Conservation (phyloP, 768 basidiomycete genomes). For the Leccinum aurantiacum region DNA sequence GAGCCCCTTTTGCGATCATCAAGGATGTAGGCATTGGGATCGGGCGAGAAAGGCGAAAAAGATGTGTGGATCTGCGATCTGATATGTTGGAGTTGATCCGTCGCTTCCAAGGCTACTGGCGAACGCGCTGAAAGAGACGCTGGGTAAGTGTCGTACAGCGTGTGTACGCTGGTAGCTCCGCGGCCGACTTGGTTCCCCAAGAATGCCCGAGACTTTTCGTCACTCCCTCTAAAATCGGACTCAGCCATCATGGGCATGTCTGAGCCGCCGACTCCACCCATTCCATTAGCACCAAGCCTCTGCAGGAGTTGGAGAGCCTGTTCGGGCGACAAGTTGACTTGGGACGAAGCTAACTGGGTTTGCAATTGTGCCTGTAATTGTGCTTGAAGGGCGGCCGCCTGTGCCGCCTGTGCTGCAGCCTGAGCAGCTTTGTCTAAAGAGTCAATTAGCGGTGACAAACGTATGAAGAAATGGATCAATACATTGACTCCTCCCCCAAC, state of each 20-base stretch:
- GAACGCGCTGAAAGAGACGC: slow-evolving; percentile 17
- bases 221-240: slow-evolving; percentile 19
- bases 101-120: slow-evolving; percentile 12
- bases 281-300: slow-evolving; percentile 47
- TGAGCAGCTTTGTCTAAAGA: slow-evolving; percentile 82
- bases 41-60: slow-evolving; percentile 82
- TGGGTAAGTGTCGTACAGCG: slow-evolving; percentile 25
- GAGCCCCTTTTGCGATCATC: slow-evolving; percentile 37
- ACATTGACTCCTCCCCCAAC: slow-evolving; percentile 96
- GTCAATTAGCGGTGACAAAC: slow-evolving; percentile 6
- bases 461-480: not conserved
- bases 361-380: slow-evolving; percentile 41
- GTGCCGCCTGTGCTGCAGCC: slow-evolving; percentile 81
- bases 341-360: slow-evolving; percentile 28
- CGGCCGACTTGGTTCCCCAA: slow-evolving; percentile 20
- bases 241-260: slow-evolving; percentile 11
- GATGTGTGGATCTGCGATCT: slow-evolving; percentile 24
- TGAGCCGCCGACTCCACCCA: slow-evolving; percentile 26
- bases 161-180: slow-evolving; percentile 15
- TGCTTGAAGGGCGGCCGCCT: slow-evolving; percentile 66
- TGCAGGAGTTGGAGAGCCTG: slow-evolving; percentile 64
- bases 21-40: slow-evolving; percentile 52
- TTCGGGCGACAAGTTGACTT: slow-evolving; percentile 49
- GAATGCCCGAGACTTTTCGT: slow-evolving; percentile 27
- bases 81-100: slow-evolving; percentile 20